Evolutionary conservation across 352 stramenopile genomes (phyloP).

Genomic region (Phytophthora colocasiae): DNA sequence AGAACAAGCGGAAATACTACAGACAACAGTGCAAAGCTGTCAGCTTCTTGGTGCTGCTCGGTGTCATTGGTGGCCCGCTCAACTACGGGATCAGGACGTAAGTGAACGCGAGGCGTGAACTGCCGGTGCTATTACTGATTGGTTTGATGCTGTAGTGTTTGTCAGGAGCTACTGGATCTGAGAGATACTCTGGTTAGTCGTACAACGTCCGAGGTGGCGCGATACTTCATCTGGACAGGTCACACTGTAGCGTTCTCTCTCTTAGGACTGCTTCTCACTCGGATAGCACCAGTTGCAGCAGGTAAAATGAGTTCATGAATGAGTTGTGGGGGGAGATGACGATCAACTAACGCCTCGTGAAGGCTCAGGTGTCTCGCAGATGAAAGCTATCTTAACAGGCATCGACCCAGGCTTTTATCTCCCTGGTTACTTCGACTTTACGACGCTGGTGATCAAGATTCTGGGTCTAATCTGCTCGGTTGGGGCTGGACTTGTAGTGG

Average conservation of each 20-base stretch:
- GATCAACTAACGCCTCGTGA: slow-evolving; percentile 20
- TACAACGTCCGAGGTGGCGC: slow-evolving; percentile 31
- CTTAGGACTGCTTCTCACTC: slow-evolving; percentile 62
- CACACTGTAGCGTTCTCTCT: slow-evolving; percentile 73
- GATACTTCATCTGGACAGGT: slow-evolving; percentile 64
- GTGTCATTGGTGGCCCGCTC: slow-evolving; percentile 75
- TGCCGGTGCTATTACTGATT: not conserved
- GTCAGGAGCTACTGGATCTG: slow-evolving; percentile 44
- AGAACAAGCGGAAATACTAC: slow-evolving; percentile 58
- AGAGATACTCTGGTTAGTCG: slow-evolving; percentile 45
- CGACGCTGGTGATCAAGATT: not conserved
- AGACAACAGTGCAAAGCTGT: slow-evolving; percentile 64
- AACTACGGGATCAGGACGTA: slow-evolving; percentile 65
- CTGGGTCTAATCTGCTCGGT: not conserved
- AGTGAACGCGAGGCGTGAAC: slow-evolving; percentile 22
- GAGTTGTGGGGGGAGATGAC: not conserved
- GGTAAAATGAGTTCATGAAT: slow-evolving; percentile 14
- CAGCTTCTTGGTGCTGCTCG: slow-evolving; percentile 74
- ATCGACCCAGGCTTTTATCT: not conserved
- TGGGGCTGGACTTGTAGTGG: not conserved
- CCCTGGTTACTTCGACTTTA: not conserved
- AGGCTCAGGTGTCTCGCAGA: not conserved
- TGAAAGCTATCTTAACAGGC: not conserved
- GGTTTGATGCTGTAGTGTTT: slow-evolving; percentile 26
- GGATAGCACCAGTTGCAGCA: slow-evolving; percentile 64